Conservation (phyloP, 148 eudicot species). For the Cornus kousa region DNA sequence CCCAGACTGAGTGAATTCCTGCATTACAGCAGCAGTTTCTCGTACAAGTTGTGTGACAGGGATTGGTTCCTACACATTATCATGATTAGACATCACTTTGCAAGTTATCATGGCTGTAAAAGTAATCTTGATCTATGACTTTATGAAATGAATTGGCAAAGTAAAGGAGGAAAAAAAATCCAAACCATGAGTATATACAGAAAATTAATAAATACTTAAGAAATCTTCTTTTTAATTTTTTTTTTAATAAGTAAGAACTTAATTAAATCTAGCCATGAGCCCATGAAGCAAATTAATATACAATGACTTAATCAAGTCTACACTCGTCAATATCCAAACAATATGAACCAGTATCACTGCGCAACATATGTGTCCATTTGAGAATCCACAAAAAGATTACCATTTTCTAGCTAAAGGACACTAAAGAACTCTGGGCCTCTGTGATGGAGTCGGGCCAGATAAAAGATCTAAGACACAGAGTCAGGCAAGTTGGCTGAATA, state of each 20-base stretch:
- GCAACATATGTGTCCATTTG: neutral
- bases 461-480: neutral
- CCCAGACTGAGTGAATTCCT: constrained; percentile 99
- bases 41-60: constrained; percentile 97
- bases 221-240: too few relatives aligned
- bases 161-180: neutral
- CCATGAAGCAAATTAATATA: too few relatives aligned
- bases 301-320: neutral
- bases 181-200: too few relatives aligned
- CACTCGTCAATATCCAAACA: neutral
- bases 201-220: too few relatives aligned
- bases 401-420: neutral
- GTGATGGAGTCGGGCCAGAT: neutral
- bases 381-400: neutral
- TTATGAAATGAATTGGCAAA: neutral
- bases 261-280: neutral
- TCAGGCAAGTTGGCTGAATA: neutral
- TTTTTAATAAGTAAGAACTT: neutral
- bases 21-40: constrained; percentile 99
- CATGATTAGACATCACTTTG: neutral
- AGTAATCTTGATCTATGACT: neutral
- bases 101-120: neutral
- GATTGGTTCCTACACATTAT: constrained; percentile 66
- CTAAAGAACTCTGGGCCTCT: neutral
- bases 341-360: neutral